Conservation (phyloP, 2,329 filamentous ascomycete genomes). For the Coniochaeta sp. region DNA sequence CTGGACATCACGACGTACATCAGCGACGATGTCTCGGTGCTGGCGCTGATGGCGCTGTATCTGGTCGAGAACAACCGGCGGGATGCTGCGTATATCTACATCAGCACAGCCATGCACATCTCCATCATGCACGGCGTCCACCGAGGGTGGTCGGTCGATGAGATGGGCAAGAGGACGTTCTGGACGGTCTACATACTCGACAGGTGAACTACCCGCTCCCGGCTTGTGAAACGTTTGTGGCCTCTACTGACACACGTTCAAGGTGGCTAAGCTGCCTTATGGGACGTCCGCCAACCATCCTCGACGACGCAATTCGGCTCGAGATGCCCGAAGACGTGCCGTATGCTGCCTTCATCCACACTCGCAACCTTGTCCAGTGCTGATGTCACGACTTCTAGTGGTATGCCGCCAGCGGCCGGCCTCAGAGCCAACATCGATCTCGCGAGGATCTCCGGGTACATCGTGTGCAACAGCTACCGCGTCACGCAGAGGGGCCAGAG, state of each 20-base stretch:
- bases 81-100: conserved; percentile 40
- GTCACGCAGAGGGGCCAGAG: conserved; percentile 23
- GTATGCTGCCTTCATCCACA: conserved; percentile 23
- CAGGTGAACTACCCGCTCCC: conserved; percentile 22
- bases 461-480: conserved; percentile 39
- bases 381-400: conserved; percentile 17
- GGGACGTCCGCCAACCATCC: conserved; percentile 38
- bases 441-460: conserved; percentile 37
- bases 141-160: conserved; percentile 31
- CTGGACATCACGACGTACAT: conserved; percentile 34
- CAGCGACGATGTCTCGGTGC: conserved; percentile 33
- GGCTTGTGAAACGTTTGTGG: background rate
- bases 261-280: conserved; percentile 38
- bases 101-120: conserved; percentile 39
- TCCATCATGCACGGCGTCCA: conserved; percentile 42
- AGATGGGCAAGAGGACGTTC: conserved; percentile 37
- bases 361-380: background rate
- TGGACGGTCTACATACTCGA: conserved; percentile 47
- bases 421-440: conserved; percentile 39
- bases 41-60: conserved; percentile 41
- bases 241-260: background rate
- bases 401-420: conserved; percentile 34
- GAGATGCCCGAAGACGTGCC: conserved; percentile 28
- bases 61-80: conserved; percentile 40
- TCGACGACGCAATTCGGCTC: conserved; percentile 39